Percentiles rank a stretch among this genome's conserved stretches.
These are phyloP conservation scores for Pseudomonodictys pantanalensis DNA, from an alignment of 495 filamentous ascomycete species.

Conservation along the genomic window DNA sequence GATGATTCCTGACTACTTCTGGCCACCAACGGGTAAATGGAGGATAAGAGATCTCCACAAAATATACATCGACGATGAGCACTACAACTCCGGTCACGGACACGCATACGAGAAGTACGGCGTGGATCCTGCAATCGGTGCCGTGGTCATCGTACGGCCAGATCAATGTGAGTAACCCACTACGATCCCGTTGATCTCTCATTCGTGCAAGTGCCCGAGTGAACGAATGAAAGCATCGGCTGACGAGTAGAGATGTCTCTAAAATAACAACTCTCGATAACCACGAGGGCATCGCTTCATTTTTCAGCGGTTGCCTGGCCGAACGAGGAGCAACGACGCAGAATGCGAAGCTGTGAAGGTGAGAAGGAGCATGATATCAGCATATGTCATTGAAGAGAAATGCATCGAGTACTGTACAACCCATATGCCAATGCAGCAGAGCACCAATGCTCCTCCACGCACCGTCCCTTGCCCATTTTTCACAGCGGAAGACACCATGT, in stretches of 20 bases:
- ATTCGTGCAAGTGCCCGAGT: too few relatives aligned
- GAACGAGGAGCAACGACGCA: background rate
- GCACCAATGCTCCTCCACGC: background rate
- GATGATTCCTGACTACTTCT: constrained; percentile 58
- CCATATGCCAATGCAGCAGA: background rate
- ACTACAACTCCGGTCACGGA: constrained; percentile 63
- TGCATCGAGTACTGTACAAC: too few relatives aligned
- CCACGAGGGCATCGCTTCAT: constrained; percentile 3
- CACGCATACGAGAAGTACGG: constrained; percentile 62
- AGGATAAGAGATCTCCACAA: constrained; percentile 61
- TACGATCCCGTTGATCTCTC: too few relatives aligned
- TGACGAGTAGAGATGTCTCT: constrained; percentile 19
- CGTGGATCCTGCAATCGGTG: constrained; percentile 53
- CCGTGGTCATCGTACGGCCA: constrained; percentile 60
- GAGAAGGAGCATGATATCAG: background rate
- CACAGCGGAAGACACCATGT: too few relatives aligned
- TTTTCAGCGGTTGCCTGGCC: constrained; percentile 15
- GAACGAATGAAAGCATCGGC: too few relatives aligned
- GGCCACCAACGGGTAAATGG: constrained; percentile 57
- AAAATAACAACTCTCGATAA: constrained; percentile 13
- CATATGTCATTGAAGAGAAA: too few relatives aligned
- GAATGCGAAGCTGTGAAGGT: background rate
- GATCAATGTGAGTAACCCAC: constrained; percentile 66
- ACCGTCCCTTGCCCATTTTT: too few relatives aligned
- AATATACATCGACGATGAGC: constrained; percentile 64